phyloP scores from a whole-genome alignment of 192 early-diverging fungal species.

The Backusella sp. region DNA sequence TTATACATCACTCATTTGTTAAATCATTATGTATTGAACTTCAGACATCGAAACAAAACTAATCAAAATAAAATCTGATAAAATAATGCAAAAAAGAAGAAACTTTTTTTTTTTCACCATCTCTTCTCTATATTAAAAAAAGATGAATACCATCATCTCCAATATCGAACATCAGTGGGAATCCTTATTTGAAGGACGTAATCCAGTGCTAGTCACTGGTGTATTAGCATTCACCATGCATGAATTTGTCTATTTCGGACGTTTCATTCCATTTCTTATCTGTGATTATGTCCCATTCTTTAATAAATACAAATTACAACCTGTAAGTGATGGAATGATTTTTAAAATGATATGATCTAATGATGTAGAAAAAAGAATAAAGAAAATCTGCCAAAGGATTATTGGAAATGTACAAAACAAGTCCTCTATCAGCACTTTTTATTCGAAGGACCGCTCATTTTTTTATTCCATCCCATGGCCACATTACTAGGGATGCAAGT shows the following conservation, averaged over 20 bases:
- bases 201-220: conserved; percentile 69
- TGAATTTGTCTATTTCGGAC: conserved; percentile 89
- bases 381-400: conserved; percentile 57
- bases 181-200: conserved; percentile 61
- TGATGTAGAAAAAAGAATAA: conserved; percentile 43
- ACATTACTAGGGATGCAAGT: conserved; percentile 84
- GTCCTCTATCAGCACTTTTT: conserved; percentile 78
- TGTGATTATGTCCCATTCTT: conserved; percentile 85
- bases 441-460: conserved; percentile 87
- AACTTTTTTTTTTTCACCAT: neutral
- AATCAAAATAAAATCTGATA: too few species aligned
- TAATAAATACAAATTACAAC: conserved; percentile 91
- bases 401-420: conserved; percentile 66
- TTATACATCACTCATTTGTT: neutral
- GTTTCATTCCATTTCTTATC: conserved; percentile 80
- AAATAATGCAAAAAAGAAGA: neutral
- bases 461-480: conserved; percentile 83
- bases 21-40: too few species aligned
- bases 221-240: conserved; percentile 81
- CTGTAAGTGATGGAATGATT: conserved; percentile 17
- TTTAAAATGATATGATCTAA: too few species aligned
- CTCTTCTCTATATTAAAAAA: neutral
- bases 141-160: neutral
- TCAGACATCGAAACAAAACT: too few species aligned
- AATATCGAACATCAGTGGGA: conserved; percentile 57